Base-by-base conservation (phyloP, 805 yeast genomes). In the Barnettozyma californica region DNA sequence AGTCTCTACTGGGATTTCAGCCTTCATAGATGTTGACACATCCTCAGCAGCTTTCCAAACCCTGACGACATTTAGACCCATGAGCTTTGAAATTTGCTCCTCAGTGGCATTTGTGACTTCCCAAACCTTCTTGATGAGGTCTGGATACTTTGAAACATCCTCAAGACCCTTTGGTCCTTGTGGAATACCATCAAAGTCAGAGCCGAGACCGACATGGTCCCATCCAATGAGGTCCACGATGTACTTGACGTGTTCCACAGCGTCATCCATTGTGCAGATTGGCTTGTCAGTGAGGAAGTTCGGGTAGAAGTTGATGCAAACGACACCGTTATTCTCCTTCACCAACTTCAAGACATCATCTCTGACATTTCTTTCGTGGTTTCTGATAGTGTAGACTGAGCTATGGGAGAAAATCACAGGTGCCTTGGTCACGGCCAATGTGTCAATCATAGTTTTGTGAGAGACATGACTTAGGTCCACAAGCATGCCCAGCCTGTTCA, bases 91-190 rank as follows among this genome's bases (percentile, higher is more conserved):
- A 20, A 75, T 68, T 36, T 76, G 68, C n/a, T 67, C 73, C 39
- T 75, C 78, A 1, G 71, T 58, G 1, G 80, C 80, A 27, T 67
- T 67, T 5, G 62, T 56, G 10, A 52, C 59, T 43, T 62, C 59
- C 65, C 64, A 60, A 16, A 65, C 55, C 34, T 53, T 59, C 47
- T 66, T 68, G 26, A 77, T 56, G 44, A 77, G 59, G 37, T 74
- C 78, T 0, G 81, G 81, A 53, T 77, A 77, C 55, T 76, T 77
- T 11, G 80, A 74, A 1, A 75, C 80, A 54, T 77, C 80, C 55
- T 77, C 80, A n/a, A 77, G 58, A 0, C 80, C 81, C 16, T 50
- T 55, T 6, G 81, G 81, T 4, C 74, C 77, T 6, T 48, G 58
- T 18, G 74, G 73, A 45, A 76, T 76, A 13, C 81, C 81, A 56